A percentile compares a stretch with the other conserved stretches of the same genome.
Conservation (phyloP, 1,139 yeast genomes). For the Taphrina pruni region DNA sequence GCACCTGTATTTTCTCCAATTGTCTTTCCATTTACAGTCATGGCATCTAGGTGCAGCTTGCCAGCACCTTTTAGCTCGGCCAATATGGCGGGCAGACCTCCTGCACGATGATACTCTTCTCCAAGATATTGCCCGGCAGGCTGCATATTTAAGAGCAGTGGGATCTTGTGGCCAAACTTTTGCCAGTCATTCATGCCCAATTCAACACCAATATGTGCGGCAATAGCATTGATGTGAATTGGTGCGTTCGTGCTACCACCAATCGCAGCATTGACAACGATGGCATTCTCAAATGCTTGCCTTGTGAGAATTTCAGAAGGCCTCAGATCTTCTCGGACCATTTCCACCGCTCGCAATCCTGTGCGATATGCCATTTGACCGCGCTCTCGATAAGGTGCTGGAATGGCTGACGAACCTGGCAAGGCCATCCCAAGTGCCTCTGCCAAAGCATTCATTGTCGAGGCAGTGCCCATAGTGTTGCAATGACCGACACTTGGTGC, state of each 20-base stretch:
- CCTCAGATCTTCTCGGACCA: conserved; percentile 45
- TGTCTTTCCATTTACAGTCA: conserved; percentile 47
- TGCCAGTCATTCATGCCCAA: conserved; percentile 48
- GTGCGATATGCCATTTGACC: conserved; percentile 47
- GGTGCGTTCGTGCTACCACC: conserved; percentile 49
- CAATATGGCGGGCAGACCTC: conserved; percentile 47
- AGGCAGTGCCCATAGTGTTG: conserved; percentile 48
- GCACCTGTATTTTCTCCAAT: conserved; percentile 45
- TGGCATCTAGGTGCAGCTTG: conserved; percentile 43
- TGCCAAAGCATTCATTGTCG: conserved; percentile 48
- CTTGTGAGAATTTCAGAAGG: conserved; percentile 47
- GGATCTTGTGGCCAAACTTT: conserved; percentile 46
- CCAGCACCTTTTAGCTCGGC: conserved; percentile 46
- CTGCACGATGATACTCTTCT: conserved; percentile 48
- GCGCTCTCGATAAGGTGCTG: conserved; percentile 47
- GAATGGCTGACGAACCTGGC: conserved; percentile 48
- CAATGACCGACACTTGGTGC: conserved; percentile 48
- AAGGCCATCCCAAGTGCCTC: conserved; percentile 48
- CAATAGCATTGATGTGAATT: conserved; percentile 48
- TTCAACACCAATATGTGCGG: conserved; percentile 47
- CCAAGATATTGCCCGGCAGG: conserved; percentile 48
- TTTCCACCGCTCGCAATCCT: conserved; percentile 46
- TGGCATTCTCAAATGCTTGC: conserved; percentile 47
- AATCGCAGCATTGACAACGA: conserved; percentile 47
- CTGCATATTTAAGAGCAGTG: conserved; percentile 47